These are phyloP conservation scores for Colletotrichum truncatum DNA, from an alignment of 2,329 filamentous ascomycete genomes.

Conservation along the genomic window DNA sequence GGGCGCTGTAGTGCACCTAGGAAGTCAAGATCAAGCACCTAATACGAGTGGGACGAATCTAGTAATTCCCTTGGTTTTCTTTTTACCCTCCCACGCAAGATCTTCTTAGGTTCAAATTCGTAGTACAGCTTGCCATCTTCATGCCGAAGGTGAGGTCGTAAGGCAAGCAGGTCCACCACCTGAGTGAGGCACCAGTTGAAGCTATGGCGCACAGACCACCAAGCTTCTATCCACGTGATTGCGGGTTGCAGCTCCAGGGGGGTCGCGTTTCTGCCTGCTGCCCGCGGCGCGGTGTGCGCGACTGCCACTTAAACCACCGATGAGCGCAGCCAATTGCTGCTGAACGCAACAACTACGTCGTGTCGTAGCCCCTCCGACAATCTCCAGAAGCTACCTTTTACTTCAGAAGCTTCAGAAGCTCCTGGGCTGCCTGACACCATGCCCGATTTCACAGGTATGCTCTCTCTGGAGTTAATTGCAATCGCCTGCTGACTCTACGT, in stretches of 20 bases:
- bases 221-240: neutral
- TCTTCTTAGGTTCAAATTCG: too few species aligned
- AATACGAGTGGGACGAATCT: too few species aligned
- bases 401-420: neutral
- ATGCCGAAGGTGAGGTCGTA: too few species aligned
- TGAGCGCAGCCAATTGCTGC: conserved; percentile 16
- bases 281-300: neutral
- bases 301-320: neutral
- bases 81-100: too few species aligned
- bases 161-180: too few species aligned
- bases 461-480: neutral
- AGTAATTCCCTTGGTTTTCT: too few species aligned
- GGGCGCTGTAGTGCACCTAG: too few species aligned
- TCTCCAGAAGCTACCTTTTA: neutral
- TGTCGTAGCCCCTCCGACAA: neutral
- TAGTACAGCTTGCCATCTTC: too few species aligned
- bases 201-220: neutral
- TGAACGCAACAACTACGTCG: neutral
- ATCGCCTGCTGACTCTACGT: neutral
- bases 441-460: conserved; percentile 26
- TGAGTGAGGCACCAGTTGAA: neutral
- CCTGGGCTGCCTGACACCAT: neutral
- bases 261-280: neutral
- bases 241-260: neutral
- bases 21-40: too few species aligned